Conservation (phyloP, 2,329 filamentous ascomycete species). For the Calonectria naviculata region DNA sequence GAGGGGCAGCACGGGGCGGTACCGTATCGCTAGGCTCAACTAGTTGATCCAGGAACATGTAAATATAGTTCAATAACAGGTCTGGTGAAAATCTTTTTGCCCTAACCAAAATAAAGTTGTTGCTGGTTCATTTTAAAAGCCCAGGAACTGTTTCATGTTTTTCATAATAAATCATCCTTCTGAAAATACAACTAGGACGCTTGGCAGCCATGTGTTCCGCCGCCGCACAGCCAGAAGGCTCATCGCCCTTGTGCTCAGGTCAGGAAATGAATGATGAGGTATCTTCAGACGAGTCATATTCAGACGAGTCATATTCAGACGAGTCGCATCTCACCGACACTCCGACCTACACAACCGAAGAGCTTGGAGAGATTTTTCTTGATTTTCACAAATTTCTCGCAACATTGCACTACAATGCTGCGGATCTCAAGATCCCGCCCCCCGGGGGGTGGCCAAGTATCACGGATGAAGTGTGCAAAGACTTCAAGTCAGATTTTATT, state of each 20-base stretch:
- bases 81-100: background rate
- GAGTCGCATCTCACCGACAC: constrained; percentile 3
- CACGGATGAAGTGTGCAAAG: constrained; percentile 30
- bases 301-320: constrained; percentile 4
- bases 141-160: background rate
- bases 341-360: constrained; percentile 35
- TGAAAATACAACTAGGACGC: background rate
- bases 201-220: background rate
- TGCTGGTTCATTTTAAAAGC: background rate
- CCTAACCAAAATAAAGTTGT: background rate
- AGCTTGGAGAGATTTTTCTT: constrained; percentile 38
- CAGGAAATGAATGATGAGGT: background rate
- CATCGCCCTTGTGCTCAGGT: background rate
- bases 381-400: constrained; percentile 46
- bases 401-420: constrained; percentile 42
- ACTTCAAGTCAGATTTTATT: constrained; percentile 41
- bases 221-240: background rate
- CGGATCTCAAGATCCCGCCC: constrained; percentile 41
- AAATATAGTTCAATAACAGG: constrained; percentile 1
- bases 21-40: background rate
- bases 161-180: background rate
- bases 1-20: background rate
- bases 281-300: background rate
- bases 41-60: background rate
- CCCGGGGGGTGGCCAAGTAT: constrained; percentile 46